Evolutionary conservation across 2,329 filamentous ascomycete species (phyloP).

Genomic region (Penicillium sp.): DNA sequence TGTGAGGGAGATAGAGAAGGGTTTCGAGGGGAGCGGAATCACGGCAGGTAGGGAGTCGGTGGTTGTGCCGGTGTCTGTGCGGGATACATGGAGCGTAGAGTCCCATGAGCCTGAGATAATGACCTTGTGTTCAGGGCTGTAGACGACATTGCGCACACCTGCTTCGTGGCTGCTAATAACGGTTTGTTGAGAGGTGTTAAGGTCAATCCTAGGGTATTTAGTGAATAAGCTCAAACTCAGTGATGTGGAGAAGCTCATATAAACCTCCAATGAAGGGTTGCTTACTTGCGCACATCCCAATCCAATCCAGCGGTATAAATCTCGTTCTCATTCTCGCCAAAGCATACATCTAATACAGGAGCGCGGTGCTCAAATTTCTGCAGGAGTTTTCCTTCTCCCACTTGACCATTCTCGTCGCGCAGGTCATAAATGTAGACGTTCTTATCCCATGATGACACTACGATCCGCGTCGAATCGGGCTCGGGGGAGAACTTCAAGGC

Average conservation of each 20-base stretch:
- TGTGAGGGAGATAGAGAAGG: conserved; percentile 78
- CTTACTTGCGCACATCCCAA: conserved; percentile 75
- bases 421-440: conserved; percentile 88
- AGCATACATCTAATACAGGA: conserved; percentile 88
- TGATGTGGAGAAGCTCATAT: conserved; percentile 46
- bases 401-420: conserved; percentile 52
- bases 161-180: conserved; percentile 76
- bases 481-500: conserved; percentile 79
- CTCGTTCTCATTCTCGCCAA: conserved; percentile 77
- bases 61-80: conserved; percentile 48
- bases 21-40: conserved; percentile 77
- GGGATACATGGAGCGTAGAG: conserved; percentile 81
- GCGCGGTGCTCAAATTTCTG: conserved; percentile 77
- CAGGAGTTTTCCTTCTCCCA: conserved; percentile 63
- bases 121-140: conserved; percentile 72
- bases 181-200: conserved; percentile 69
- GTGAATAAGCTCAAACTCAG: conserved; percentile 59
- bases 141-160: conserved; percentile 81
- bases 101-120: conserved; percentile 95
- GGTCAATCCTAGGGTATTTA: conserved; percentile 62
- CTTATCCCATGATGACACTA: conserved; percentile 95
- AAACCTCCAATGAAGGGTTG: conserved; percentile 6
- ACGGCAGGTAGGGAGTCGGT: conserved; percentile 57
- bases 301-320: conserved; percentile 87
- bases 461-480: conserved; percentile 70